phyloP scores from a whole-genome alignment of 352 stramenopile genomes.

The Globisporangium recalcitrans region DNA sequence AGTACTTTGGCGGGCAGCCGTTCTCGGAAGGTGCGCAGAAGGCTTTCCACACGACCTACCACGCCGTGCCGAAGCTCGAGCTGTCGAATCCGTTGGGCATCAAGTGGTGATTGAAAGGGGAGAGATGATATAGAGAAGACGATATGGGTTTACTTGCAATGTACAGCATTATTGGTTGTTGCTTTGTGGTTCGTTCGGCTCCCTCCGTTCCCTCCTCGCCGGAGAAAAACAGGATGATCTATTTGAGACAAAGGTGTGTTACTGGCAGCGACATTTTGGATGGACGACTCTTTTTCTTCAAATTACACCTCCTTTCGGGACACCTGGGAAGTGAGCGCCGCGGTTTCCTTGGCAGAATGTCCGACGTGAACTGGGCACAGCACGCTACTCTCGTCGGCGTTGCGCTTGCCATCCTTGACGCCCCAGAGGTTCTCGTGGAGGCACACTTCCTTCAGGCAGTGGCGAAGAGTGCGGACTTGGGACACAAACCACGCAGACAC shows the following conservation, averaged over 20 bases:
- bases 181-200: not conserved
- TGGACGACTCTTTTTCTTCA: not conserved
- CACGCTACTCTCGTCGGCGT: slow-evolving; percentile 64
- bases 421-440: slow-evolving; percentile 84
- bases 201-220: not conserved
- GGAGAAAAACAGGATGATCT: slow-evolving; percentile 10
- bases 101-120: slow-evolving; percentile 65
- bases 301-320: slow-evolving; percentile 34
- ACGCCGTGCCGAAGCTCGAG: slow-evolving; percentile 83
- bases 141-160: slow-evolving; percentile 11
- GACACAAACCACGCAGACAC: slow-evolving; percentile 57
- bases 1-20: slow-evolving; percentile 62
- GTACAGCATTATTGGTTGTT: slow-evolving; percentile 16
- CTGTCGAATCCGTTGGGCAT: slow-evolving; percentile 81
- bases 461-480: slow-evolving; percentile 58
- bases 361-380: slow-evolving; percentile 77
- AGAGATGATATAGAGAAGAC: slow-evolving; percentile 8
- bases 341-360: slow-evolving; percentile 60
- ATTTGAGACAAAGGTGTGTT: slow-evolving; percentile 15
- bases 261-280: slow-evolving; percentile 11
- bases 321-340: slow-evolving; percentile 48
- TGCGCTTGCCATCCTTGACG: slow-evolving; percentile 67
- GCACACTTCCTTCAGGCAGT: slow-evolving; percentile 74
- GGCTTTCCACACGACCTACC: slow-evolving; percentile 76
- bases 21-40: slow-evolving; percentile 65